Evolutionary conservation across 2,329 filamentous ascomycete species (phyloP).

Genomic region (Thelonectria rubi): DNA sequence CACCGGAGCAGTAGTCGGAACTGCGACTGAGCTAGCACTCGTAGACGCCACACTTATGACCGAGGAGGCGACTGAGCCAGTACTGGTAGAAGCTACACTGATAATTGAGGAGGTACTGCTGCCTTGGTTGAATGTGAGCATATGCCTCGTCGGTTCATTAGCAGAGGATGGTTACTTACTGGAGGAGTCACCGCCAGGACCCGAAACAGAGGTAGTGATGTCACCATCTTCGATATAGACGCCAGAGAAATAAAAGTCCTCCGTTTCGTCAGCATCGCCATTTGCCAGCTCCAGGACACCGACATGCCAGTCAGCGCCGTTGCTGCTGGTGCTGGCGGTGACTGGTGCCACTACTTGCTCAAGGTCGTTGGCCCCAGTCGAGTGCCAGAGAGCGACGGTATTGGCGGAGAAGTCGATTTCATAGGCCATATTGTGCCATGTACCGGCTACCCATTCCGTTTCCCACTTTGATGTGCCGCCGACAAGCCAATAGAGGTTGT

Average conservation of each 20-base stretch:
- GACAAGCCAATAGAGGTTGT: slow-evolving; percentile 71
- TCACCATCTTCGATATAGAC: slow-evolving; percentile 69
- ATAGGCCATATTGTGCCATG: slow-evolving; percentile 81
- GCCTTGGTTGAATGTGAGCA: not conserved
- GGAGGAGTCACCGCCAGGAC: slow-evolving; percentile 9
- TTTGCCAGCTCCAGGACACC: slow-evolving; percentile 72
- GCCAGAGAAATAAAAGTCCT: slow-evolving; percentile 78
- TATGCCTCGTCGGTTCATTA: not conserved
- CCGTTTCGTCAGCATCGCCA: slow-evolving; percentile 61
- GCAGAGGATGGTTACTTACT: not conserved
- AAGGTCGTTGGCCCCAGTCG: slow-evolving; percentile 68
- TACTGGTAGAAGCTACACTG: not conserved
- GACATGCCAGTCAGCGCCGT: slow-evolving; percentile 78
- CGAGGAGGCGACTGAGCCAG: not conserved
- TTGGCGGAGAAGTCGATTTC: slow-evolving; percentile 73
- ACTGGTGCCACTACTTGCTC: slow-evolving; percentile 68
- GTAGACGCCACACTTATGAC: not conserved
- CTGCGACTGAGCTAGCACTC: not conserved
- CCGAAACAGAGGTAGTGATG: slow-evolving; percentile 42
- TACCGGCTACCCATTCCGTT: slow-evolving; percentile 65
- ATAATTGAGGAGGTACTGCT: slow-evolving; percentile 1
- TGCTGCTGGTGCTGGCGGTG: slow-evolving; percentile 67
- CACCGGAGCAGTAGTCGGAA: not conserved
- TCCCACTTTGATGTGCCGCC: slow-evolving; percentile 70
- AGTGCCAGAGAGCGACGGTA: slow-evolving; percentile 76